Conservation (phyloP, 768 basidiomycete species). For the Mrakia gelida region DNA sequence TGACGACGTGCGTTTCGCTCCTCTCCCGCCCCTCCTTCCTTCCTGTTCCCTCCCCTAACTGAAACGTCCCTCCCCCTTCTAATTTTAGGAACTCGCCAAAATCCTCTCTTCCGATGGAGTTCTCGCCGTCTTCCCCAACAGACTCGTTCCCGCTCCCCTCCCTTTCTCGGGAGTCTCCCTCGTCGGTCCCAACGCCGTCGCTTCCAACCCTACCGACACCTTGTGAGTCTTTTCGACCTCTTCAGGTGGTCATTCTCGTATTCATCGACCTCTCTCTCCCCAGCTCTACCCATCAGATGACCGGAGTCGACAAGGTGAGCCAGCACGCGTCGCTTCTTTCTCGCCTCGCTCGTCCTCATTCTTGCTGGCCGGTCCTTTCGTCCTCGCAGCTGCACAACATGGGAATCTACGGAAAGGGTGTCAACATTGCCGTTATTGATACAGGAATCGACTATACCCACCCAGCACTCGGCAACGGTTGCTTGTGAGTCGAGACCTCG, state of each 20-base stretch:
- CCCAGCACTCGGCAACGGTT: conserved; percentile 23
- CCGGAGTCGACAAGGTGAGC: conserved; percentile 54
- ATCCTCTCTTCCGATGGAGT: neutral
- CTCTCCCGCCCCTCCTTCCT: neutral
- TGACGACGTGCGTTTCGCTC: conserved; percentile 8
- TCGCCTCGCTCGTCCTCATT: no score
- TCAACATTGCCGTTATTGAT: conserved; percentile 65
- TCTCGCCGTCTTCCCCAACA: conserved; percentile 18
- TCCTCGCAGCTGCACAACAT: conserved; percentile 52
- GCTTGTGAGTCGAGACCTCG: neutral
- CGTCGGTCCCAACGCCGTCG: neutral
- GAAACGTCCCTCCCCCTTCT: no score
- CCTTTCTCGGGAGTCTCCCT: neutral
- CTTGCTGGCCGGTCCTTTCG: no score
- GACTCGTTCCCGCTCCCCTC: conserved; percentile 5
- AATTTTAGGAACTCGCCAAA: neutral
- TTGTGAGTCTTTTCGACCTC: neutral
- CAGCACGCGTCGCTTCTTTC: no score
- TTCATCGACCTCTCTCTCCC: neutral
- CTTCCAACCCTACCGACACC: conserved; percentile 21
- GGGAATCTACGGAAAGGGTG: conserved; percentile 60
- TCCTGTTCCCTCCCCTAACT: neutral
- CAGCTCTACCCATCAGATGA: conserved; percentile 19
- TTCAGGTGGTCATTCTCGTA: neutral
- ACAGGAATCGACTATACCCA: conserved; percentile 29